Evolutionary conservation across 148 eudicot genomes (phyloP), one percentile per base, ranked within the genome.

Genomic region (Oxyria digyna): DNA sequence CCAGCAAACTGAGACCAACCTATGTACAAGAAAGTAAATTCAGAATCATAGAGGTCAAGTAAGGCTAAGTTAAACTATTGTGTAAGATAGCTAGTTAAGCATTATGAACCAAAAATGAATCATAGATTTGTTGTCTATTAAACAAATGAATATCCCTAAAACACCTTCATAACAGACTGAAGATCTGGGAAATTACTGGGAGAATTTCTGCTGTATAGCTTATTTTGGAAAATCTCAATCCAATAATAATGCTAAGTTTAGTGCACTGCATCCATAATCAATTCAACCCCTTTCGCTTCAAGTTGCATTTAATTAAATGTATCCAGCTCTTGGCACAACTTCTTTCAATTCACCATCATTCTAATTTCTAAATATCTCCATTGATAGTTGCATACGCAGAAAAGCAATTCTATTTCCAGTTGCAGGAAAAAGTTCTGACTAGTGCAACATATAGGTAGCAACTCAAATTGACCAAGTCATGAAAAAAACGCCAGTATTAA

Each of bases 1-100:
- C 50, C 78, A 0, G 91, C 87, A 40, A 95, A 95, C 52, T 88
- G 89, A 8, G 74, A 59, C 99, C 99, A 91, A 62, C 77, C 96
- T 86, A 71, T 18, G 17, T 33, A 63, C 63, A 77, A 18, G 43
- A 18, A 9, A 24, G 63, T 5, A 67, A n/a, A 13, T 6, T 29
- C 32, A 54, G 12, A 23, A 9, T 54, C 62, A 54, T 54, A 23
- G 29, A 24, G 62, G 31, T 6, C 31, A 54, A 11, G 29, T 23
- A 54, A 35, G 38, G 6, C 3, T 2, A 35, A 2, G 6, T 2
- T 35, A 35, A 6, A 35, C 6, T 35, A 35, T 35, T 35, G 38
- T n/a, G n/a, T n/a, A n/a, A n/a, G n/a, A n/a, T n/a, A n/a, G n/a
- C n/a, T n/a, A n/a, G n/a, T n/a, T n/a, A n/a, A n/a, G n/a, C n/a